Evolutionary conservation across 805 yeast species (phyloP).

Genomic region (Teunomyces cretensis): DNA sequence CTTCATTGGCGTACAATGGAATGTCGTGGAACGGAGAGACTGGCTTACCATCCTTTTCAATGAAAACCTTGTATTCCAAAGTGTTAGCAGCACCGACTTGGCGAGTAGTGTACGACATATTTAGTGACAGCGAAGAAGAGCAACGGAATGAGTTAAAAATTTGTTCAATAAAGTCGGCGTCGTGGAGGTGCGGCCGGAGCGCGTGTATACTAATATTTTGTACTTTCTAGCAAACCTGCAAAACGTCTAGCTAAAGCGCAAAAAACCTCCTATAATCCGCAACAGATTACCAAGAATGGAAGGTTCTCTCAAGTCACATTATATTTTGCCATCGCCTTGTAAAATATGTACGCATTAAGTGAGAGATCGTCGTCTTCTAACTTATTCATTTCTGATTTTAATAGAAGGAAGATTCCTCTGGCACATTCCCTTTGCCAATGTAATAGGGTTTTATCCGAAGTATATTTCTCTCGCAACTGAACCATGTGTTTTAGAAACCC

Average conservation of each 20-base stretch:
- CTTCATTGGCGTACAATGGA: conserved; percentile 86
- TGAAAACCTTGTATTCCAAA: conserved; percentile 85
- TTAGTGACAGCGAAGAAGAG: conserved; percentile 1
- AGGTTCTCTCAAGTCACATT: not conserved
- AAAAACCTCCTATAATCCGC: too few relatives aligned
- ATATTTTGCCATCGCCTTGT: conserved; percentile 1
- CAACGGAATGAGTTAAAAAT: not conserved
- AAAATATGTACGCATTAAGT: conserved; percentile 1
- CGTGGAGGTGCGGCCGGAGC: not conserved
- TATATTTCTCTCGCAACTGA: not conserved
- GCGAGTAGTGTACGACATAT: conserved; percentile 82
- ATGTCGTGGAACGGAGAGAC: conserved; percentile 88
- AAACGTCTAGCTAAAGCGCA: not conserved
- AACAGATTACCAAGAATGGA: not conserved
- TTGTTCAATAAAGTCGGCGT: not conserved
- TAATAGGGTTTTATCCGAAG: conserved; percentile 1
- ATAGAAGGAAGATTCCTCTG: conserved; percentile 48
- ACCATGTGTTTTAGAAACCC: conserved; percentile 11
- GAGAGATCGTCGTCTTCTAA: not conserved
- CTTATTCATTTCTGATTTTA: conserved; percentile 60
- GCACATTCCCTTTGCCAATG: conserved; percentile 48
- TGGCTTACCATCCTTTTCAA: conserved; percentile 91
- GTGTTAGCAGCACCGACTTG: conserved; percentile 96
- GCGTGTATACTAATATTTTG: not conserved
- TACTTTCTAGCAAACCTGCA: not conserved